phyloP scores from a whole-genome alignment of 441 rosid genomes.

The Adansonia grandidieri region DNA sequence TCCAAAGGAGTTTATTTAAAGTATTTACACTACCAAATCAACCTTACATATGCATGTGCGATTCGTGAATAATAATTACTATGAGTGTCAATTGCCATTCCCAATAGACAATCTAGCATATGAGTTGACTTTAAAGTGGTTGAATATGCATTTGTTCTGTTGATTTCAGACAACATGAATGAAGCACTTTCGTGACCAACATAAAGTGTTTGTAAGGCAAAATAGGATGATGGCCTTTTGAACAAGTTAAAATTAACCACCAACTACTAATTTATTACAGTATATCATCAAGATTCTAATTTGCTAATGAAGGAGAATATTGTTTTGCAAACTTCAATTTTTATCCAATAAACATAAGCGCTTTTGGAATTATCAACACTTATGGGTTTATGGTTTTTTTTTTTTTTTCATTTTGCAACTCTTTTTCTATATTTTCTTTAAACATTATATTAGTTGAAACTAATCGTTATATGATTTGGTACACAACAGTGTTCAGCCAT shows the following conservation, averaged over 20 bases:
- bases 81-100: too few relatives aligned
- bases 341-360: background rate
- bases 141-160: slow-evolving; percentile 1
- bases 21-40: background rate
- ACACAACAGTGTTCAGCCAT: slow-evolving; percentile 72
- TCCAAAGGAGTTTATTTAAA: background rate
- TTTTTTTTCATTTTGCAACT: background rate
- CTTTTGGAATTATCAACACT: background rate
- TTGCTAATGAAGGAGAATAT: background rate
- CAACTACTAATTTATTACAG: background rate
- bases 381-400: too few relatives aligned
- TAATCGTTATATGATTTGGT: slow-evolving; percentile 26
- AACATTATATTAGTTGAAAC: background rate
- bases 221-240: slow-evolving; percentile 11
- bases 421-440: background rate
- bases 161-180: slow-evolving; percentile 8
- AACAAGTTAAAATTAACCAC: background rate
- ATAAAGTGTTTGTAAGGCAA: background rate
- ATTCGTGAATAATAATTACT: too few relatives aligned
- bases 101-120: background rate
- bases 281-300: background rate
- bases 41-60: background rate
- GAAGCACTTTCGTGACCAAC: too few relatives aligned
- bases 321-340: background rate
- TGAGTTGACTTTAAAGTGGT: background rate